phyloP scores from a whole-genome alignment of 495 filamentous ascomycete genomes.

The Xylaria bambusicola region DNA sequence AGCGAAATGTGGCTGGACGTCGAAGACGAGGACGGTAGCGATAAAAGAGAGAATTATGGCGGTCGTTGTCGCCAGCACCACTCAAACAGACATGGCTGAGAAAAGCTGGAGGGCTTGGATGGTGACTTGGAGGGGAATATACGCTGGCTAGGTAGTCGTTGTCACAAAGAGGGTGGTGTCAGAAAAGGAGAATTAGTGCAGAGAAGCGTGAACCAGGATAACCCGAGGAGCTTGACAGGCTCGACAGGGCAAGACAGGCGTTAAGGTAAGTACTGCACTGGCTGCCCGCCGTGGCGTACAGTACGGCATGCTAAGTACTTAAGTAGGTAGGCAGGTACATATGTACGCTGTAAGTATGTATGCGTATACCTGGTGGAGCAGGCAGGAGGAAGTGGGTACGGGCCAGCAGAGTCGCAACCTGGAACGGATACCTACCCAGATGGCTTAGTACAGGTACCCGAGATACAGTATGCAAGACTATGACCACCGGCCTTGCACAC shows the following conservation, averaged over 20 bases:
- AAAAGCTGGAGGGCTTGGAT: not conserved
- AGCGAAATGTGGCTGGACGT: constrained; percentile 1
- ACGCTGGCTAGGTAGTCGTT: constrained; percentile 6
- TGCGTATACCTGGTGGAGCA: too few species aligned
- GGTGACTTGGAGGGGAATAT: not conserved
- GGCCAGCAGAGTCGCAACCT: not conserved
- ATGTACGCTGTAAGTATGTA: too few species aligned
- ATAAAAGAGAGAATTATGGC: constrained; percentile 10
- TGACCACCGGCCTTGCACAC: too few species aligned
- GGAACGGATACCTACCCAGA: not conserved
- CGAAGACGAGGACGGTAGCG: not conserved
- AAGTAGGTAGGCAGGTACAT: not conserved
- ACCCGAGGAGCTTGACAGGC: constrained; percentile 17
- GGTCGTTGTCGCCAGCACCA: constrained; percentile 16
- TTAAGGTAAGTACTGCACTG: not conserved
- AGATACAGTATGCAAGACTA: too few species aligned
- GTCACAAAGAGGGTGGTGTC: constrained; percentile 16
- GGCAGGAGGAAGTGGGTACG: too few species aligned
- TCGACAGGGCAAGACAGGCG: constrained; percentile 13
- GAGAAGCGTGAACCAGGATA: constrained; percentile 14
- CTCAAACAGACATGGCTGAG: constrained; percentile 14
- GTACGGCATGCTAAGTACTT: constrained; percentile 2
- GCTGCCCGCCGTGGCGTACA: constrained; percentile 1
- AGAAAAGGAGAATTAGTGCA: constrained; percentile 20
- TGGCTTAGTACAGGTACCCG: constrained; percentile 4